These are phyloP conservation scores for Candolleomyces efflorescens DNA, from an alignment of 768 basidiomycete species.

Conservation along the genomic window DNA sequence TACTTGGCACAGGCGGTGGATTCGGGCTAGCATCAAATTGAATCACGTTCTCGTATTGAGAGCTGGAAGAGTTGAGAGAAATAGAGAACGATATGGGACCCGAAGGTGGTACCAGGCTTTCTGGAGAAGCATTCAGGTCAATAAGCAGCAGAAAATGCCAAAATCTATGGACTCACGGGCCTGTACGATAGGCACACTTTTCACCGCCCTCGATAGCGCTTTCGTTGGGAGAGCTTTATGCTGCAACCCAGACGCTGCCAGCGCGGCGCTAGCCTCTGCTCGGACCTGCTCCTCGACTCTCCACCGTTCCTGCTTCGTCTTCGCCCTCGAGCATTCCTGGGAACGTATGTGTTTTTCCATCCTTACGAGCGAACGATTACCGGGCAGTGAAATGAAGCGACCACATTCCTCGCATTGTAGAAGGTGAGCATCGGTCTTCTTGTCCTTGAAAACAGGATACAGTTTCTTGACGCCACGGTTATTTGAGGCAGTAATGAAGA, in stretches of 20 bases:
- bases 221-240: not conserved
- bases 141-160: not conserved
- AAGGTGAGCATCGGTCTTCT: not conserved
- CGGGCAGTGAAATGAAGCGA: not conserved
- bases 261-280: not conserved
- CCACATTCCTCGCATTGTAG: not conserved
- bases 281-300: not conserved
- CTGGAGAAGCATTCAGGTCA: not conserved
- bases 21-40: not conserved
- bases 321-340: not conserved
- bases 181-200: not conserved
- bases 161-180: not conserved
- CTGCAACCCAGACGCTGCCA: not conserved
- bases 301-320: not conserved
- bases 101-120: not conserved
- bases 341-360: not conserved
- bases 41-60: not conserved
- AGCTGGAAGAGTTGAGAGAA: not conserved
- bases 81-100: not conserved
- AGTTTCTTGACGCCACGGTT: not conserved
- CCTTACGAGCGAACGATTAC: not conserved
- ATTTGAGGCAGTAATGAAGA: not conserved
- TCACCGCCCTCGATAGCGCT: not conserved
- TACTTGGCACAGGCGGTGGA: not conserved
- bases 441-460: slow-evolving; percentile 3